These are phyloP conservation scores for Angophora floribunda DNA, from an alignment of 345 rosid genomes.

Conservation along the genomic window DNA sequence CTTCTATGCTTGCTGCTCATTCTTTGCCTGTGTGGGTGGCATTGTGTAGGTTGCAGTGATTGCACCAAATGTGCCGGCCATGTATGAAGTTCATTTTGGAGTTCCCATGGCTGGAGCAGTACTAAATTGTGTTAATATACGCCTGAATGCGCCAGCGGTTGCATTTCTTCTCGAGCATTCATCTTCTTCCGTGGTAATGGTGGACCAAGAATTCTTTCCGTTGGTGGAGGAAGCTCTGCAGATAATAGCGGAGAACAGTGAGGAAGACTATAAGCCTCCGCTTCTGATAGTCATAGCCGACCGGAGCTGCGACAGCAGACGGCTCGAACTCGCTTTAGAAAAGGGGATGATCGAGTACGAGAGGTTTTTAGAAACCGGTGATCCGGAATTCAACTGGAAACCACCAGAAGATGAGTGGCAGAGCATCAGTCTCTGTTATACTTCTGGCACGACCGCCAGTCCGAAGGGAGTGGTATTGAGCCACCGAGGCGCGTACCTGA, in stretches of 20 bases:
- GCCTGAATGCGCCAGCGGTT: conserved; percentile 59
- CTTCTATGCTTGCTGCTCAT: neutral
- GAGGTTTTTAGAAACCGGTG: conserved; percentile 62
- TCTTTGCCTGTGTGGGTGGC: neutral
- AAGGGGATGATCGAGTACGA: conserved; percentile 79
- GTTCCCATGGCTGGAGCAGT: conserved; percentile 94
- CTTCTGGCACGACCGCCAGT: conserved; percentile 4
- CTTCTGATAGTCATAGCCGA: conserved; percentile 72
- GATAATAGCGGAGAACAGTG: conserved; percentile 36
- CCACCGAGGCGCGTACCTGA: neutral
- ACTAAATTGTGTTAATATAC: conserved; percentile 63
- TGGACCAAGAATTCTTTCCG: conserved; percentile 75
- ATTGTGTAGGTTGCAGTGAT: conserved; percentile 62
- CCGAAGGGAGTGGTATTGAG: neutral
- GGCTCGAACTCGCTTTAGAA: conserved; percentile 38
- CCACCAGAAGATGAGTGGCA: conserved; percentile 32
- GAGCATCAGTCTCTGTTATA: neutral
- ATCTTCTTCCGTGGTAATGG: conserved; percentile 47
- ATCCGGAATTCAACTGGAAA: conserved; percentile 62
- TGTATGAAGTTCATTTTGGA: conserved; percentile 87
- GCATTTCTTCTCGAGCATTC: conserved; percentile 89
- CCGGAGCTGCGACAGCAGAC: conserved; percentile 44
- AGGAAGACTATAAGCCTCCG: conserved; percentile 36
- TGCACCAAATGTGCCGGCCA: conserved; percentile 84
- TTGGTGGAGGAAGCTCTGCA: conserved; percentile 70